phyloP scores from a whole-genome alignment of 306 rosid genomes.

The Cucurbita moschata region DNA sequence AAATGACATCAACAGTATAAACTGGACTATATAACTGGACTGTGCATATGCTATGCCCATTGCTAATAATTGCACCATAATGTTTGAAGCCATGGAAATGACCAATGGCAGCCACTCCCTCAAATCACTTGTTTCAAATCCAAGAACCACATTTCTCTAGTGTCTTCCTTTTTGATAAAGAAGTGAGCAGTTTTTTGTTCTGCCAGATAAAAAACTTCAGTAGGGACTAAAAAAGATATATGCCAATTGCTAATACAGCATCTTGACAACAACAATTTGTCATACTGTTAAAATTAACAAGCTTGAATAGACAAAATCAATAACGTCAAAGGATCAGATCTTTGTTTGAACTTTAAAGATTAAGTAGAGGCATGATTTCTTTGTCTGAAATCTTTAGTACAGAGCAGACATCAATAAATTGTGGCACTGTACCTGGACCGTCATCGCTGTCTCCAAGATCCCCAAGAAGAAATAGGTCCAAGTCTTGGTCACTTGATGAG shows the following conservation, averaged over 20 bases:
- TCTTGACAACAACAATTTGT: neutral
- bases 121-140: neutral
- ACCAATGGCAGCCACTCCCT: neutral
- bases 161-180: neutral
- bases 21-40: neutral
- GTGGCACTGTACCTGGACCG: conserved; percentile 29
- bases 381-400: neutral
- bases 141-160: neutral
- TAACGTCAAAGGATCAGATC: neutral
- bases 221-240: too few species aligned
- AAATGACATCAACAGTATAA: neutral
- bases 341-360: neutral
- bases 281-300: neutral
- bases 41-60: neutral
- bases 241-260: neutral
- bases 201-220: neutral
- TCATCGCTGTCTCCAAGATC: conserved; percentile 38
- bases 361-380: neutral
- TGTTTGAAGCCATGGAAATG: neutral
- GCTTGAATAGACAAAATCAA: neutral
- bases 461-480: conserved; percentile 55
- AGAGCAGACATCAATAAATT: neutral
- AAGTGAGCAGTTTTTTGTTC: neutral
- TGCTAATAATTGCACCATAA: neutral
- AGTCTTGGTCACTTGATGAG: conserved; percentile 35